Evolutionary conservation across 441 rosid genomes (phyloP), one percentile per base, ranked within the genome.

Genomic region (Brassica hybrid): DNA sequence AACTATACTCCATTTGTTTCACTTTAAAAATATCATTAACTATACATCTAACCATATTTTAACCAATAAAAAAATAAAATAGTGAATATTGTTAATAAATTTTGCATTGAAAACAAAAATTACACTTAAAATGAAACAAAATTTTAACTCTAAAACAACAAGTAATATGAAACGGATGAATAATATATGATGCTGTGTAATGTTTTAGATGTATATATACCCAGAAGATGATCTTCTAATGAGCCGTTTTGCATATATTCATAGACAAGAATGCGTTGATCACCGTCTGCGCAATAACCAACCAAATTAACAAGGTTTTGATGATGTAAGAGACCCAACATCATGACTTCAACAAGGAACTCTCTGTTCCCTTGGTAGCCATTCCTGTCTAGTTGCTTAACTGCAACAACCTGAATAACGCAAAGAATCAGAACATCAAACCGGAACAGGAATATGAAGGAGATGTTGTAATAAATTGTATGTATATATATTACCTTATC

Each of bases 351-450:
- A 56, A 93, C 93, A 4, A 95, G 91, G 75, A 95, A 95, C 76
- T 95, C 99, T 79, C 97, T 80, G 81, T 95, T 91, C 65, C 99
- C 99, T 83, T 95, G 98, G 77, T 88, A 91, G 6, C 99, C 99
- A 83, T 90, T 93, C 84, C 94, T 87, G 84, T 95, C 97, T 2
- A 93, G 93, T 82, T 91, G 92, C 86, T 95, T 95, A 32, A 95
- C 94, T 38, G 99, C 99, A 76, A 95, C 93, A 64, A 80, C 84
- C 97, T 95, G 63, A 64, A 41, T 18, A 36, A 19, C 1, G 1
- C 58, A 71, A 50, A 48, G 45, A 65, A 17, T 50, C 69, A 83
- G 45, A 76, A 27, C 1, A 48, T 7, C 16, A n/a, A n/a, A n/a
- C n/a, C n/a, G n/a, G n/a, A n/a, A n/a, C n/a, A n/a, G n/a, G n/a